phyloP scores from a whole-genome alignment of 768 basidiomycete genomes.

The Chalciporus piperatus region DNA sequence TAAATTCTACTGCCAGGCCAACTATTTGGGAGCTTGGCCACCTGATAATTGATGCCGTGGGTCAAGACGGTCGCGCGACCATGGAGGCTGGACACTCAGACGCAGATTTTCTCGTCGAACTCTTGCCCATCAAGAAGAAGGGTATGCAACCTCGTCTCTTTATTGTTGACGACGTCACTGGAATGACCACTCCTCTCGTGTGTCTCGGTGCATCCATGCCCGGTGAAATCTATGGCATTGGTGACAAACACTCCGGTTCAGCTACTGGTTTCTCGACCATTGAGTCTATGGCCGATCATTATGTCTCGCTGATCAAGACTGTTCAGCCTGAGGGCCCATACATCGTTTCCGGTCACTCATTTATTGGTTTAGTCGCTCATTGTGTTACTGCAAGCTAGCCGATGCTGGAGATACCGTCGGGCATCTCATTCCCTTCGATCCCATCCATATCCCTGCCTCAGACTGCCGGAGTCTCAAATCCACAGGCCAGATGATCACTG shows the following conservation, averaged over 20 bases:
- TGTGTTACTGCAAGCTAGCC: conserved; percentile 26
- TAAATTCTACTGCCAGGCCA: conserved; percentile 3
- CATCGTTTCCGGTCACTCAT: conserved; percentile 27
- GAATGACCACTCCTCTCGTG: conserved; percentile 33
- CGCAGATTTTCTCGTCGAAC: conserved; percentile 27
- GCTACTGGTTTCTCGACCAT: conserved; percentile 27
- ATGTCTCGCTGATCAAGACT: conserved; percentile 27
- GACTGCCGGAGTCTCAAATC: conserved; percentile 30
- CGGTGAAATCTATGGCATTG: conserved; percentile 32
- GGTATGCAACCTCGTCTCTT: conserved; percentile 26
- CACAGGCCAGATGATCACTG: conserved; percentile 31
- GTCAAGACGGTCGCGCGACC: conserved; percentile 28
- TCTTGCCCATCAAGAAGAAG: conserved; percentile 32
- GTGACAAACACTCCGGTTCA: conserved; percentile 31
- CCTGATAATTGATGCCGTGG: conserved; percentile 27
- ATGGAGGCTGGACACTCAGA: conserved; percentile 31
- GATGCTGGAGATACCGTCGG: conserved; percentile 24
- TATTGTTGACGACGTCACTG: conserved; percentile 32
- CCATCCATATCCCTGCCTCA: conserved; percentile 27
- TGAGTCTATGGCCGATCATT: conserved; percentile 32
- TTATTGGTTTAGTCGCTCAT: conserved; percentile 30
- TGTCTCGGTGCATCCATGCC: conserved; percentile 32
- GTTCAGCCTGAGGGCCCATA: conserved; percentile 28
- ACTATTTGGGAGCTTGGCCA: conserved; percentile 25
- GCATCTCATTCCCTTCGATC: conserved; percentile 28